These are phyloP conservation scores for Brassica hybrid DNA, from an alignment of 441 rosid species.

Conservation along the genomic window DNA sequence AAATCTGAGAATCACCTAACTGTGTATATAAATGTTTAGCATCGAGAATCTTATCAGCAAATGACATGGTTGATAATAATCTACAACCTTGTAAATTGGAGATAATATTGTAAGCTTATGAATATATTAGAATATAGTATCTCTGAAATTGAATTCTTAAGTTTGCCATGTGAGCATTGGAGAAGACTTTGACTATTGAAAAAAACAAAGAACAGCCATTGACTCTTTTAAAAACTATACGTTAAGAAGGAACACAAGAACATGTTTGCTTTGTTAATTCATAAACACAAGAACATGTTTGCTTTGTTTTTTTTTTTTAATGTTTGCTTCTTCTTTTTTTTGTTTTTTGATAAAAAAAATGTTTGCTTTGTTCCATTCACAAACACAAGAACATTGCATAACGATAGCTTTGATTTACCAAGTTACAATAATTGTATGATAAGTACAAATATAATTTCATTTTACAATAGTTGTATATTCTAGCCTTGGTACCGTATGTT, in stretches of 20 bases:
- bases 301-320: too few relatives aligned
- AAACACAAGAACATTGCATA: conserved; percentile 30
- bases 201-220: conserved; percentile 1
- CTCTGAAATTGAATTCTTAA: not conserved
- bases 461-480: not conserved
- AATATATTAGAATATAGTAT: not conserved
- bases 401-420: conserved; percentile 4
- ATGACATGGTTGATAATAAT: not conserved
- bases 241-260: conserved; percentile 1
- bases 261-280: not conserved
- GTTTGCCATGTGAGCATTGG: not conserved
- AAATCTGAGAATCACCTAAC: too few relatives aligned
- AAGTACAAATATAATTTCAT: conserved; percentile 17
- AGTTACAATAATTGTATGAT: conserved; percentile 21
- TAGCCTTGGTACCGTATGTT: not conserved
- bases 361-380: not conserved
- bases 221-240: not conserved
- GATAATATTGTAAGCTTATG: not conserved
- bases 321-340: too few relatives aligned
- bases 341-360: too few relatives aligned
- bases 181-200: not conserved
- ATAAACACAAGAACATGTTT: conserved; percentile 10
- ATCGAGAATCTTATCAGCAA: not conserved
- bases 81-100: not conserved
- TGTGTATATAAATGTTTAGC: conserved; percentile 9